Conservation (phyloP, 345 rosid genomes). For the Linum lewisii region DNA sequence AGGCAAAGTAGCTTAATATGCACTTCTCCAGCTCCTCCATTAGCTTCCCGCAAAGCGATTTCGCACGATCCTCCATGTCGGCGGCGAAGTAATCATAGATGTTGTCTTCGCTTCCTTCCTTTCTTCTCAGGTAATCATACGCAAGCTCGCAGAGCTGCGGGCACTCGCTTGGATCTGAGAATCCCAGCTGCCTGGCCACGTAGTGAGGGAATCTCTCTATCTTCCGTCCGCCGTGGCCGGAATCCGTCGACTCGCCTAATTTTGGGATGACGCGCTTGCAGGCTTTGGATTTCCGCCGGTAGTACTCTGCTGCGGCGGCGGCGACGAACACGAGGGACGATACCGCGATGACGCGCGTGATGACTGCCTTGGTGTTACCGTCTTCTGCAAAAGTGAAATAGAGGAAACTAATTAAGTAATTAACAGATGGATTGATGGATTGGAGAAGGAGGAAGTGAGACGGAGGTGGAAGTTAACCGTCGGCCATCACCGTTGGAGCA, state of each 20-base stretch:
- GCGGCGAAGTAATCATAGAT: constrained; percentile 48
- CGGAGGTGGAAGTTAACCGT: no score
- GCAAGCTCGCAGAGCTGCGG: constrained; percentile 81
- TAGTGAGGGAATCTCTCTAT: constrained; percentile 2
- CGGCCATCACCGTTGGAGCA: no score
- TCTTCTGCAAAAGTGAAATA: background rate
- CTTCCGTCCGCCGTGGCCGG: background rate
- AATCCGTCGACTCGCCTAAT: background rate
- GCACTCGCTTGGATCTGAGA: constrained; percentile 61
- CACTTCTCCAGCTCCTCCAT: constrained; percentile 71
- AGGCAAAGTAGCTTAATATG: constrained; percentile 71
- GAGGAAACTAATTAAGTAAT: background rate
- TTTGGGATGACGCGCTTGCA: background rate
- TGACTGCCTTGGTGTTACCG: background rate
- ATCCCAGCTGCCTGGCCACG: constrained; percentile 76
- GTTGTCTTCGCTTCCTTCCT: constrained; percentile 60
- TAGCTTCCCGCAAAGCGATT: constrained; percentile 46
- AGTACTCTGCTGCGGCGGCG: background rate
- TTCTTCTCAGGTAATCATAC: constrained; percentile 60
- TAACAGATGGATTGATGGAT: no score
- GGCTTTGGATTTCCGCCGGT: background rate
- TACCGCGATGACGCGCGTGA: background rate
- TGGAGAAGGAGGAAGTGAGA: no score
- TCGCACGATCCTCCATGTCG: constrained; percentile 35
- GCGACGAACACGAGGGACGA: background rate